Percentiles rank a stretch among this genome's conserved stretches.
These are phyloP conservation scores for Ogataea chonburiensis DNA, from an alignment of 805 yeast genomes.

Conservation along the genomic window DNA sequence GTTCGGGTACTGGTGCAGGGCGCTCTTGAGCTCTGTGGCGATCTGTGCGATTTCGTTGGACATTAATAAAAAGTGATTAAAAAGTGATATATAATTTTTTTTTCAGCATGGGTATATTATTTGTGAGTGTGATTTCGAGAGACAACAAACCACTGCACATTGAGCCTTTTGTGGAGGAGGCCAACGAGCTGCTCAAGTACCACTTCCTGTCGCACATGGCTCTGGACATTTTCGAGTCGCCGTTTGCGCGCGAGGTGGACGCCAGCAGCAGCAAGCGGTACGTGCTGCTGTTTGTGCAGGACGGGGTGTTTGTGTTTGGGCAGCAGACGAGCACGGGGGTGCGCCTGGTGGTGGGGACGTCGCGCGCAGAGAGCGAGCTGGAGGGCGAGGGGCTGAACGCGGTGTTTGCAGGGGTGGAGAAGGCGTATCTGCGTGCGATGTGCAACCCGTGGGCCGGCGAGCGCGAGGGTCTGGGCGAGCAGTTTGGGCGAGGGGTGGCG, in stretches of 20 bases:
- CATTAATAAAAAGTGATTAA: slow-evolving; percentile 3
- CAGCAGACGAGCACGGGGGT: slow-evolving; percentile 66
- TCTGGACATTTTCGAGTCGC: slow-evolving; percentile 62
- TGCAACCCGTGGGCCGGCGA: slow-evolving; percentile 56
- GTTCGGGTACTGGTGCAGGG: slow-evolving; percentile 80
- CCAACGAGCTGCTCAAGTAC: slow-evolving; percentile 54
- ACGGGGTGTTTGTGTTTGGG: slow-evolving; percentile 66
- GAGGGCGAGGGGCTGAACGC: slow-evolving; percentile 19
- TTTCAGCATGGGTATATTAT: slow-evolving; percentile 39
- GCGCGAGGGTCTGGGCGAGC: slow-evolving; percentile 31
- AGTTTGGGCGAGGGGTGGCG: slow-evolving; percentile 30
- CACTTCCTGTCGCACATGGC: slow-evolving; percentile 78
- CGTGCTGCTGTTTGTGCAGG: slow-evolving; percentile 60
- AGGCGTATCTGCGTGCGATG: slow-evolving; percentile 51
- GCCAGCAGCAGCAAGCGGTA: slow-evolving; percentile 31
- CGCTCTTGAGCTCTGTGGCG: slow-evolving; percentile 50
- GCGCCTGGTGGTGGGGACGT: slow-evolving; percentile 59
- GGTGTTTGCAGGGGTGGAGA: slow-evolving; percentile 46
- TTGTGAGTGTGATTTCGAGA: slow-evolving; percentile 57
- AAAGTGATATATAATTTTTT: slow-evolving; percentile 1
- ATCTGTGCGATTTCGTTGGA: slow-evolving; percentile 28
- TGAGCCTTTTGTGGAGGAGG: slow-evolving; percentile 43
- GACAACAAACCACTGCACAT: slow-evolving; percentile 59
- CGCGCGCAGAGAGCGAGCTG: slow-evolving; percentile 34
- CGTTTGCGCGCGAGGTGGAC: slow-evolving; percentile 28